Evolutionary conservation across 768 basidiomycete species (phyloP).

Genomic region (Psilocybe sp.): DNA sequence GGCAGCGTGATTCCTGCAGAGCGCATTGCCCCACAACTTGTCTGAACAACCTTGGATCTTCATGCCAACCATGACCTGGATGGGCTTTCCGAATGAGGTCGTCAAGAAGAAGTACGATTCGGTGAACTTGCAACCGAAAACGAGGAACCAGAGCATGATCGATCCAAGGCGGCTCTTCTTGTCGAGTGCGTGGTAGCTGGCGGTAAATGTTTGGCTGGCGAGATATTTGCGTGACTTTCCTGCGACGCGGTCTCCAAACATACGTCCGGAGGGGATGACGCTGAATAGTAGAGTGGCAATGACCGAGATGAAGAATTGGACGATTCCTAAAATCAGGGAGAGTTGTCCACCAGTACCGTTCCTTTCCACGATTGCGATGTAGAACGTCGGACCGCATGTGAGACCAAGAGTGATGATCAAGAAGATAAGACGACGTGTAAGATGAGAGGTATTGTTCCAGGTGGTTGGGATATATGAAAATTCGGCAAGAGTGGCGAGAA

Average conservation of each 20-base stretch:
- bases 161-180: slow-evolving; percentile 72
- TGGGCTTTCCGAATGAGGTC: slow-evolving; percentile 89
- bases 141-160: slow-evolving; percentile 80
- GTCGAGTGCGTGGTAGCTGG: slow-evolving; percentile 79
- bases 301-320: slow-evolving; percentile 94
- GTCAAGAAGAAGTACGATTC: slow-evolving; percentile 99
- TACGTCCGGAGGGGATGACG: slow-evolving; percentile 91
- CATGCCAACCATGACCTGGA: slow-evolving; percentile 95
- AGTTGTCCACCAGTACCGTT: slow-evolving; percentile 63
- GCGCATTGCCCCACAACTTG: slow-evolving; percentile 75
- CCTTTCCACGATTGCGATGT: slow-evolving; percentile 83
- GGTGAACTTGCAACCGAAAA: slow-evolving; percentile 94
- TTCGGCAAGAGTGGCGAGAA: slow-evolving; percentile 88
- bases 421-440: slow-evolving; percentile 88
- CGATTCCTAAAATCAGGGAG: slow-evolving; percentile 90
- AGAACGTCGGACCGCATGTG: slow-evolving; percentile 92
- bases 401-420: slow-evolving; percentile 86
- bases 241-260: slow-evolving; percentile 98
- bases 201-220: slow-evolving; percentile 97
- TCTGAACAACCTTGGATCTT: slow-evolving; percentile 89
- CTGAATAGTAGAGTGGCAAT: slow-evolving; percentile 84
- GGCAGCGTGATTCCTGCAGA: slow-evolving; percentile 91
- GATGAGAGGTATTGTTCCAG: slow-evolving; percentile 98
- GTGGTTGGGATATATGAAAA: slow-evolving; percentile 98
- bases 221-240: slow-evolving; percentile 96